Conservation (phyloP, 2,329 filamentous ascomycete genomes). For the Epichloe gansuensis region DNA sequence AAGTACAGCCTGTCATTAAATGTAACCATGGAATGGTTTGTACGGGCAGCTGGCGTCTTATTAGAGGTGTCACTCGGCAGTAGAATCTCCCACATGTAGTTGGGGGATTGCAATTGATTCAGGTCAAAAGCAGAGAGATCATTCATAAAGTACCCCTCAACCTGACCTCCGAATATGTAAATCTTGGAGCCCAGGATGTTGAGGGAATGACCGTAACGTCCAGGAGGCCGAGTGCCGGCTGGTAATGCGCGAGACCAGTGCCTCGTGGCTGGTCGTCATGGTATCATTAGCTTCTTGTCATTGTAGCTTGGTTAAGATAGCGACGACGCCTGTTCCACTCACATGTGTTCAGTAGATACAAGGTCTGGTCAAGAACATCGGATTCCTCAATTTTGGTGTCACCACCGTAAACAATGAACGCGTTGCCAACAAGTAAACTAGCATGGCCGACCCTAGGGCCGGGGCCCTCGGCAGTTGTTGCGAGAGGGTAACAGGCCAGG, state of each 20-base stretch:
- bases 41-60: conserved; percentile 69
- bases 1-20: conserved; percentile 90
- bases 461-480: conserved; percentile 85
- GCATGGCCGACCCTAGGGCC: conserved; percentile 90
- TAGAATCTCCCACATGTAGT: conserved; percentile 92
- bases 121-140: conserved; percentile 91
- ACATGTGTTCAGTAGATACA: conserved; percentile 98
- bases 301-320: not conserved
- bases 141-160: conserved; percentile 97
- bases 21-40: conserved; percentile 86
- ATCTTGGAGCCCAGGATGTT: conserved; percentile 97
- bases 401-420: conserved; percentile 96
- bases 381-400: conserved; percentile 95
- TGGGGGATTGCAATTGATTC: conserved; percentile 82
- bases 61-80: conserved; percentile 47
- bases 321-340: conserved; percentile 27
- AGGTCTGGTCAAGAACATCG: conserved; percentile 83
- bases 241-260: conserved; percentile 96
- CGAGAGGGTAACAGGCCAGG: conserved; percentile 82
- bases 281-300: conserved; percentile 9
- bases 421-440: conserved; percentile 90
- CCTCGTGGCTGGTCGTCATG: conserved; percentile 57
- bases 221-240: conserved; percentile 71
- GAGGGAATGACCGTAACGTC: conserved; percentile 88
- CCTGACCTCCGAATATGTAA: conserved; percentile 93